A percentile compares a stretch with the other conserved stretches of the same genome.
These are phyloP conservation scores for Funneliformis geosporum DNA, from an alignment of 192 early-diverging fungal genomes.

Conservation along the genomic window DNA sequence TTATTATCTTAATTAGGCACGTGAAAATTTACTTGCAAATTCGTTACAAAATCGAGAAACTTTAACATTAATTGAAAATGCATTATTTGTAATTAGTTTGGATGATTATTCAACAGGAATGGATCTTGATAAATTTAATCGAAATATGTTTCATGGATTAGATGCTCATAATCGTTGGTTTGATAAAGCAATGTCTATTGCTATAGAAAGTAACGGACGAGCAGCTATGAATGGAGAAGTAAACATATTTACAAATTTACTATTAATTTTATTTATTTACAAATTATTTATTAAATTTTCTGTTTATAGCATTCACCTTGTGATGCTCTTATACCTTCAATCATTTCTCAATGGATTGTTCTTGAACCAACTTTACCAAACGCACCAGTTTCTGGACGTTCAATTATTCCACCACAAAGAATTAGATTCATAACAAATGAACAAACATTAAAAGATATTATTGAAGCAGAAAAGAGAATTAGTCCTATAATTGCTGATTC, in stretches of 20 bases:
- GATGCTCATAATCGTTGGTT: conserved; percentile 89
- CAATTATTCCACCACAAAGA: conserved; percentile 36
- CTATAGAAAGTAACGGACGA: conserved; percentile 75
- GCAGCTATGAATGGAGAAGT: conserved; percentile 62
- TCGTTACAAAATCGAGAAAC: conserved; percentile 61
- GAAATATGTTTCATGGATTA: conserved; percentile 60
- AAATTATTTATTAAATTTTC: neutral
- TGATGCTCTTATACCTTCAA: conserved; percentile 76
- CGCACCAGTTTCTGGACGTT: conserved; percentile 34
- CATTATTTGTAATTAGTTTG: conserved; percentile 73
- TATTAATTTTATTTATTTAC: conserved; percentile 32
- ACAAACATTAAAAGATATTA: conserved; percentile 39
- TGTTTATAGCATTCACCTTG: conserved; percentile 71
- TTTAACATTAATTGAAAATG: conserved; percentile 65
- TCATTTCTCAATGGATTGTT: conserved; percentile 55
- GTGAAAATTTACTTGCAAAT: conserved; percentile 64
- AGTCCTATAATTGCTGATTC: conserved; percentile 57
- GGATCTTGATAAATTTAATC: conserved; percentile 37
- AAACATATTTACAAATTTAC: conserved; percentile 12
- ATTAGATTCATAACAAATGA: conserved; percentile 41
- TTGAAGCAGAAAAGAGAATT: conserved; percentile 54
- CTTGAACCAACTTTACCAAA: conserved; percentile 43
- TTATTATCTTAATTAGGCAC: conserved; percentile 39
- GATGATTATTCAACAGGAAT: conserved; percentile 63
- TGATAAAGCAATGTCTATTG: conserved; percentile 75